A percentile compares a stretch with the other conserved stretches of the same genome.
Evolutionary conservation across 768 basidiomycete genomes (phyloP).

Genomic region (Suillus weaverae): DNA sequence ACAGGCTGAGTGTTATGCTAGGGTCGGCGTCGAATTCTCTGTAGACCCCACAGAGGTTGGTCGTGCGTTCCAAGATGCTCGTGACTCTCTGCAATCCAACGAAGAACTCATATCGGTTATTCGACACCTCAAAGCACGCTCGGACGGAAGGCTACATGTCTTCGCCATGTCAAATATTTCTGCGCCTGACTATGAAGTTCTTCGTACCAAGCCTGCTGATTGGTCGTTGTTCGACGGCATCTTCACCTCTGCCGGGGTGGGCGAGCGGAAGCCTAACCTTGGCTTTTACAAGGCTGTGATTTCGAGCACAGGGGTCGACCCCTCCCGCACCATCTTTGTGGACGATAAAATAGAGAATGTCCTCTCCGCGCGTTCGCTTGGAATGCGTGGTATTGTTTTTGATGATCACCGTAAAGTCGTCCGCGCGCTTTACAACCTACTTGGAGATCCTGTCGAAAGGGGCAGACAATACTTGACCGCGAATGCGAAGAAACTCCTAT

Average conservation of each 20-base stretch:
- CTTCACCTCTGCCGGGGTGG: conserved; percentile 51
- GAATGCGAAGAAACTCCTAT: conserved; percentile 43
- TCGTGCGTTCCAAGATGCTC: conserved; percentile 46
- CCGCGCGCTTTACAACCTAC: conserved; percentile 46
- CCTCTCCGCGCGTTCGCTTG: conserved; percentile 54
- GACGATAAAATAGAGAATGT: conserved; percentile 65
- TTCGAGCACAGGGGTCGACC: conserved; percentile 43
- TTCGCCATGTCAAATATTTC: conserved; percentile 66
- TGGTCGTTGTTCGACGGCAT: conserved; percentile 51
- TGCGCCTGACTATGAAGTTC: conserved; percentile 46
- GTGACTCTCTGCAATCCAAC: conserved; percentile 47
- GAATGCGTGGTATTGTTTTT: conserved; percentile 55
- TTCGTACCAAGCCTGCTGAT: conserved; percentile 45
- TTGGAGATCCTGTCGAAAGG: conserved; percentile 46
- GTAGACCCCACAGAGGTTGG: conserved; percentile 41
- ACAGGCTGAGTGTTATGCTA: conserved; percentile 45
- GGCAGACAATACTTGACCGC: conserved; percentile 41
- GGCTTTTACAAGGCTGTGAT: conserved; percentile 54
- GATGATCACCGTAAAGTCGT: conserved; percentile 41
- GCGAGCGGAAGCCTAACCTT: conserved; percentile 58
- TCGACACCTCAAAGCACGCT: conserved; percentile 43
- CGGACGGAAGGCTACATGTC: conserved; percentile 36
- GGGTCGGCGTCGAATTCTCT: conserved; percentile 40
- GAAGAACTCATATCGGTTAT: conserved; percentile 47
- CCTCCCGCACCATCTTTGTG: conserved; percentile 50